Evolutionary conservation across 2,329 filamentous ascomycete species (phyloP), one percentile per base, ranked within the genome.

Genomic region (Phyllosticta citrichinensis): DNA sequence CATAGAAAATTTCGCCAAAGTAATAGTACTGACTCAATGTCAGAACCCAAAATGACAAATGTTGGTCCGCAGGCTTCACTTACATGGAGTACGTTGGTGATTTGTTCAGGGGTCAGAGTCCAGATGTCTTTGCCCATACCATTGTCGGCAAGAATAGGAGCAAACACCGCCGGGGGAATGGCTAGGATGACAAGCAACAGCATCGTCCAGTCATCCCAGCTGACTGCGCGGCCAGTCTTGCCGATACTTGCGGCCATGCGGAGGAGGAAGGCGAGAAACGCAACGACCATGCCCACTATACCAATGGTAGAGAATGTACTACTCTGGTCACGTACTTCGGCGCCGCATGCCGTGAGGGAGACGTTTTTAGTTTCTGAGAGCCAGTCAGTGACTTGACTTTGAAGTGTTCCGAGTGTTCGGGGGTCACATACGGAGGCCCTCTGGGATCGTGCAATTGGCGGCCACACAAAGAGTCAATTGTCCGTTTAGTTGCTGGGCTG

Each of bases 41-140:
- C 1, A 53, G 52, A 47, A 8, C 3, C 17, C 40, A n/a, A 47
- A 10, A 47, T n/a, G 14, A 3, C 8, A n/a, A 4, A 2, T n/a
- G 40, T n/a, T n/a, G 40, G 27, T 30, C 27, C 19, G 3, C 35
- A 12, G 4, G 40, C 2, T n/a, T 51, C 8, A 24, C 58, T 47
- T 20, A 63, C 68, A 3, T 69, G 68, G 12, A 73, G 68, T n/a
- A 83, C 77, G 1, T 68, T 68, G 20, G 74, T 78, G 52, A 83
- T 75, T 25, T 74, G 67, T 0, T 71, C 63, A 0, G 69, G 64
- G 0, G 70, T 63, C 17, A 83, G 62, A 0, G 78, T 80, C 80
- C 80, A 83, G 22, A 82, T 74, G 57, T 83, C 80, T n/a, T 68
- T 73, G 3, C 80, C 79, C 9, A 82, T 67, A 0, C 80, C 81